phyloP scores from a whole-genome alignment of 768 basidiomycete genomes.

The Kwoniella sp. region DNA sequence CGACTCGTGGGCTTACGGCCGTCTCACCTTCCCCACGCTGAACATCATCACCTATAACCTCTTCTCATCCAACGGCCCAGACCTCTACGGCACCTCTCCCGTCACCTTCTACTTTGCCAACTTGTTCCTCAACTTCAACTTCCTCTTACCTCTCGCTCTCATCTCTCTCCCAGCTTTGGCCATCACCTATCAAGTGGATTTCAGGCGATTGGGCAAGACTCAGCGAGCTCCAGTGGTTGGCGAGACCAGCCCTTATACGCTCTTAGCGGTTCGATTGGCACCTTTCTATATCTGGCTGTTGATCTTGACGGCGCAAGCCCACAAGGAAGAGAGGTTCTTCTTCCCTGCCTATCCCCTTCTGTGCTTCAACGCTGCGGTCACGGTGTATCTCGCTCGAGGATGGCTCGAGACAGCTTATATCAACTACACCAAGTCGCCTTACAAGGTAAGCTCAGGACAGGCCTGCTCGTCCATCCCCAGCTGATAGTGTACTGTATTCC shows the following conservation, averaged over 20 bases:
- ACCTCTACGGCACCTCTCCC: constrained; percentile 88
- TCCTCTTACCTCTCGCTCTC: constrained; percentile 77
- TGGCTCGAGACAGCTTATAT: constrained; percentile 81
- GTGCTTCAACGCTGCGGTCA: constrained; percentile 92
- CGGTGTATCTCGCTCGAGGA: constrained; percentile 78
- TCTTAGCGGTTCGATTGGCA: constrained; percentile 74
- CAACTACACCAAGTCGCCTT: constrained; percentile 76
- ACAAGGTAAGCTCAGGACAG: constrained; percentile 64
- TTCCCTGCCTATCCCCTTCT: constrained; percentile 88
- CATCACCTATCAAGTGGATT: constrained; percentile 74
- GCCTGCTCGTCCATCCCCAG: not conserved
- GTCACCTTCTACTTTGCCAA: constrained; percentile 84
- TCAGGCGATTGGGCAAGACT: constrained; percentile 67
- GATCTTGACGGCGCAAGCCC: constrained; percentile 77
- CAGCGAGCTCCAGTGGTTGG: constrained; percentile 58
- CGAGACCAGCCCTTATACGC: constrained; percentile 69
- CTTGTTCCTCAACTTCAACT: constrained; percentile 91
- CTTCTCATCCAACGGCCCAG: constrained; percentile 83
- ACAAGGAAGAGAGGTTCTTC: constrained; percentile 99
- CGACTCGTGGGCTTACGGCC: constrained; percentile 85
- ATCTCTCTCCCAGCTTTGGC: constrained; percentile 74
- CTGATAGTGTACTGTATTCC: not conserved
- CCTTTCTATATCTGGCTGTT: constrained; percentile 89
- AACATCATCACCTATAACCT: constrained; percentile 94
- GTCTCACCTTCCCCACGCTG: constrained; percentile 77